These are phyloP conservation scores for Tieghemiomyces parasiticus DNA, from an alignment of 192 early-diverging fungal genomes.

Conservation along the genomic window DNA sequence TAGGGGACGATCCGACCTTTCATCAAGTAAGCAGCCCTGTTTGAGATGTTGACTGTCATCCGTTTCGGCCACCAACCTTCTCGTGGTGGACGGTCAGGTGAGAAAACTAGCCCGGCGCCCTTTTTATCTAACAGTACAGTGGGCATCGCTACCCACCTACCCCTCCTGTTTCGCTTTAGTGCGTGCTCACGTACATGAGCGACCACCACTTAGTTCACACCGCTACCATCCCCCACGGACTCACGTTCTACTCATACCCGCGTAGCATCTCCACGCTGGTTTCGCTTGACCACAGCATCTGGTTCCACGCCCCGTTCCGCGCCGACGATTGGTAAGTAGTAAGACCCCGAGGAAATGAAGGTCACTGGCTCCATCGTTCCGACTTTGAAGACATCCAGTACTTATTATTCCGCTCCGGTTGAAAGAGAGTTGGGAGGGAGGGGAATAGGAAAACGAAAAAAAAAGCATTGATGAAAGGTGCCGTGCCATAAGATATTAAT, in stretches of 20 bases:
- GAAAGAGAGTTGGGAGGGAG: too few relatives aligned
- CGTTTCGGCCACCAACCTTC: too few relatives aligned
- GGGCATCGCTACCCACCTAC: not conserved
- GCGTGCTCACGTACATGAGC: conserved; percentile 11
- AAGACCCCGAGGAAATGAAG: too few relatives aligned
- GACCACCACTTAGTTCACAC: conserved; percentile 10
- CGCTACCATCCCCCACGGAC: conserved; percentile 2
- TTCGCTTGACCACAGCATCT: conserved; percentile 57
- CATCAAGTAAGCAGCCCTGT: not conserved
- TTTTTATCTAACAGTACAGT: not conserved
- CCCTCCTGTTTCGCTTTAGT: conserved; percentile 4
- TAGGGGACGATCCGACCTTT: not conserved
- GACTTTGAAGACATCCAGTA: too few relatives aligned
- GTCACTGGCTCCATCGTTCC: too few relatives aligned
- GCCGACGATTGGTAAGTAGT: conserved; percentile 66
- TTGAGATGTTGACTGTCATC: not conserved
- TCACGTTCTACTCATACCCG: not conserved
- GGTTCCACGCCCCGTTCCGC: conserved; percentile 76
- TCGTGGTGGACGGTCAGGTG: too few relatives aligned
- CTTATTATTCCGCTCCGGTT: too few relatives aligned
- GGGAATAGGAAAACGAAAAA: too few relatives aligned
- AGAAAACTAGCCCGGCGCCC: too few relatives aligned
- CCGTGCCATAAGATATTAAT: too few relatives aligned
- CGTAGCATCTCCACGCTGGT: conserved; percentile 32
- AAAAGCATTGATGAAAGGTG: too few relatives aligned